phyloP scores from a whole-genome alignment of 2,329 filamentous ascomycete genomes.

The Trichoderma guizhouense region DNA sequence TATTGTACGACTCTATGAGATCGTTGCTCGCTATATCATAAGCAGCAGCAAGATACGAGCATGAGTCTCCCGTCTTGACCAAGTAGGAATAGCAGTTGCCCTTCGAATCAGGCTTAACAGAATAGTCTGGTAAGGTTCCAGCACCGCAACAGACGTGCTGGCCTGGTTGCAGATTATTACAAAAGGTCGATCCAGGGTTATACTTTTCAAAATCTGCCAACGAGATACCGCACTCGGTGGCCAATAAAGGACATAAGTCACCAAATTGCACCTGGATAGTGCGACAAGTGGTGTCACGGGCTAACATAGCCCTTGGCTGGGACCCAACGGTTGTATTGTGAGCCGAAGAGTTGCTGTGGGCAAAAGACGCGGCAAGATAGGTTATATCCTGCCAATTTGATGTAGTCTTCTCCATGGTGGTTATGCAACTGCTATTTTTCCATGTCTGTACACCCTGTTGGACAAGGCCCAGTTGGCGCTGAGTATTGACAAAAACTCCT shows the following conservation, averaged over 20 bases:
- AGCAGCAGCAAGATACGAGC: neutral
- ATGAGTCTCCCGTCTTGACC: neutral
- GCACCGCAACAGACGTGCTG: neutral
- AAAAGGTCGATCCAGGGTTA: constrained; percentile 21
- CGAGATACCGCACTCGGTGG: constrained; percentile 26
- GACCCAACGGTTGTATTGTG: neutral
- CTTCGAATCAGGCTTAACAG: neutral
- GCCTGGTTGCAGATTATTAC: neutral
- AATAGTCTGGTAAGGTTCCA: neutral
- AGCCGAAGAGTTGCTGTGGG: neutral
- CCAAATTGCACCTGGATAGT: constrained; percentile 17
- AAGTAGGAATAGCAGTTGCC: neutral
- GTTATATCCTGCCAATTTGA: neutral
- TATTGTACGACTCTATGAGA: constrained; percentile 21
- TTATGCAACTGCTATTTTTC: neutral
- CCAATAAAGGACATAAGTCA: constrained; percentile 26
- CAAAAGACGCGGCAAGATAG: neutral
- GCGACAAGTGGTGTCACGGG: neutral
- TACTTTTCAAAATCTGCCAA: constrained; percentile 26
- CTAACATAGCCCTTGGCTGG: too few relatives aligned
- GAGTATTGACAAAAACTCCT: neutral
- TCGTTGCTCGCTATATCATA: neutral
- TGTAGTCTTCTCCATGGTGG: neutral
- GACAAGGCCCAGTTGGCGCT: neutral
- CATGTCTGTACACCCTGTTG: neutral